Evolutionary conservation across 2,329 filamentous ascomycete species (phyloP).

Genomic region (Xylariaceae sp.): DNA sequence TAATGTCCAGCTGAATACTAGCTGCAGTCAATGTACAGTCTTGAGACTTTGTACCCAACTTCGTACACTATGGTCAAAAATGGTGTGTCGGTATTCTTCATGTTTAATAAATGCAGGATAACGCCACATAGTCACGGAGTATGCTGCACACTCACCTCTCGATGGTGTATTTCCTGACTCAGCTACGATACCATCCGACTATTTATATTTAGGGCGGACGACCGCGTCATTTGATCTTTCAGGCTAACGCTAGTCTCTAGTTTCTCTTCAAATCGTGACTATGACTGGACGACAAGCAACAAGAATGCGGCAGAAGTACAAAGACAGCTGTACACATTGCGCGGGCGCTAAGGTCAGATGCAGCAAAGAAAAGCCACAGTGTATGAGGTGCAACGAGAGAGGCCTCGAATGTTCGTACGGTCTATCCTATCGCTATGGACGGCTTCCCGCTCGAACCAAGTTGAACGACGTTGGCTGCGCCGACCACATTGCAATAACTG

Average conservation of each 20-base stretch:
- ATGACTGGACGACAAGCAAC: constrained; percentile 24
- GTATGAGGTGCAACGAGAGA: constrained; percentile 21
- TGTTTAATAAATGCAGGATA: constrained; percentile 15
- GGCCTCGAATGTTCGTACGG: constrained; percentile 22
- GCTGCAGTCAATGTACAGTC: neutral
- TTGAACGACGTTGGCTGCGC: constrained; percentile 13
- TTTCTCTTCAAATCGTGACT: constrained; percentile 10
- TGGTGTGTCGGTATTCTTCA: too few species aligned
- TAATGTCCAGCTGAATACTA: too few species aligned
- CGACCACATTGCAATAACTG: constrained; percentile 13
- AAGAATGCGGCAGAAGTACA: constrained; percentile 24
- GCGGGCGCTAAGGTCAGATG: constrained; percentile 25
- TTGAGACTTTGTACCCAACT: too few species aligned
- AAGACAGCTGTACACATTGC: constrained; percentile 25
- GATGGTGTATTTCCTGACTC: constrained; percentile 6
- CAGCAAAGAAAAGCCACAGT: constrained; percentile 24
- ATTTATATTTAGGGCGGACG: constrained; percentile 16
- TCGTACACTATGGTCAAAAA: too few species aligned
- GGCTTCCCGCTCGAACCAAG: constrained; percentile 23
- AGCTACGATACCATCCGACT: constrained; percentile 13
- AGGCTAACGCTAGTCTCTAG: neutral
- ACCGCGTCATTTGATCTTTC: constrained; percentile 8
- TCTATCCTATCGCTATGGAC: constrained; percentile 24
- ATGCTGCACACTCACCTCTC: constrained; percentile 9
- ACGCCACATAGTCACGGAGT: constrained; percentile 17